Evolutionary conservation across 805 yeast genomes (phyloP).

Genomic region (Wickerhamomyces ciferrii): DNA sequence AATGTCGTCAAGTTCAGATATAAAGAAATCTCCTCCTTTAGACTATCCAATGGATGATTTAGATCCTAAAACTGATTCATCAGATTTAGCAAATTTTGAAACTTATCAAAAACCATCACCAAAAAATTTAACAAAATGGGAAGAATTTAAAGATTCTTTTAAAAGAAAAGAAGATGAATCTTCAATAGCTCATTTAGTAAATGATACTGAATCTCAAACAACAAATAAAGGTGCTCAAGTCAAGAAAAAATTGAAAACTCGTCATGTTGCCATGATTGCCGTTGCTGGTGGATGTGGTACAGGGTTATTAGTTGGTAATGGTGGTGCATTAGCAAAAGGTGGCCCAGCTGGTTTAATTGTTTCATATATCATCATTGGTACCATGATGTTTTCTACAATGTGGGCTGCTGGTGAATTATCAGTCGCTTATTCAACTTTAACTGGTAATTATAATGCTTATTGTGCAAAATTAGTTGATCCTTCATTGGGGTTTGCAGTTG

Average conservation of each 20-base stretch:
- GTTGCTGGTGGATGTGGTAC: constrained; percentile 86
- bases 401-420: constrained; percentile 67
- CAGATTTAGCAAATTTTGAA: not conserved
- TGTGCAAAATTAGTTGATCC: constrained; percentile 51
- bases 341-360: constrained; percentile 47
- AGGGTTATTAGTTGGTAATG: constrained; percentile 57
- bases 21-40: not conserved
- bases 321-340: constrained; percentile 37
- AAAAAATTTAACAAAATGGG: not conserved
- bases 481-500: constrained; percentile 52
- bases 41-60: not conserved
- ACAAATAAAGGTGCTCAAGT: not conserved
- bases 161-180: not conserved
- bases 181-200: not conserved
- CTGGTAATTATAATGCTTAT: constrained; percentile 62
- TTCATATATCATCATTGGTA: constrained; percentile 52
- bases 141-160: not conserved
- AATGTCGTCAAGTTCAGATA: not conserved
- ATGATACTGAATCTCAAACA: not conserved
- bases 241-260: not conserved
- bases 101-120: not conserved
- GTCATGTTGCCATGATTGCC: constrained; percentile 45
- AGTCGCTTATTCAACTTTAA: constrained; percentile 47
- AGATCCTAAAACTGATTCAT: not conserved
- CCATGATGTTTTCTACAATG: constrained; percentile 53